Evolutionary conservation across 2,329 filamentous ascomycete genomes (phyloP), one percentile per base, ranked within the genome.

Genomic region (Ophiostoma piceae): DNA sequence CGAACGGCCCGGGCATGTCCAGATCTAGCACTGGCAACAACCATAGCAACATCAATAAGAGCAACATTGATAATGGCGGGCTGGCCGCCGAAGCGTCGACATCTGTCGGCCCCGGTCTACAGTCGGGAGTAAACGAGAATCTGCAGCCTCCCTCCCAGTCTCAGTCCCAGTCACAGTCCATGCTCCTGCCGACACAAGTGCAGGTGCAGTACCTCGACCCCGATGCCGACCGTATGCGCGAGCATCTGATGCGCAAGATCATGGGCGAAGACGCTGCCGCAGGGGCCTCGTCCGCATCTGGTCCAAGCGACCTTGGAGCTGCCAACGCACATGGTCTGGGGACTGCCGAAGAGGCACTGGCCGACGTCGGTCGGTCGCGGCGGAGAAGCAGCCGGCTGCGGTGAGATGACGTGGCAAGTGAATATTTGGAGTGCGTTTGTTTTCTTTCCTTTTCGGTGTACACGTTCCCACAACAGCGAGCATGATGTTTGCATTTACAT

Each of bases 141-240:
- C 14, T 16, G 16, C 39, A n/a, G 26, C 22, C 16, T 3, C 57
- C 22, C 8, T 14, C 2, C 32, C 43, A 67, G 43, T 57, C 62
- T 47, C 35, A 35, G 7, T 72, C 71, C 7, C 75, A 74, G n/a
- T 74, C 76, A 14, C 76, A 77, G 16, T 65, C 62, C 1, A 37
- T 65, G 62, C 62, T 65, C 14, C 73, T 76, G 7, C 83, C 82
- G 7, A 79, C 81, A 0, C 78, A 81, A 1, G 87, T 85, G 8
- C 85, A 88, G 76, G 77, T 88, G 2, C 81, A 81, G 71, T 87
- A 87, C 70, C 79, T 82, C 4, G 83, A 86, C 70, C 81, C 83
- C 0, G 81, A 84, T 22, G 84, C 83, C 2, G 77, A 80, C 72
- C 77, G 78, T 71, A 78, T 78, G 68, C 82, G 81, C 74, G 80